Conservation (phyloP, 331 rosid genomes). For the Rosa hybrid region DNA sequence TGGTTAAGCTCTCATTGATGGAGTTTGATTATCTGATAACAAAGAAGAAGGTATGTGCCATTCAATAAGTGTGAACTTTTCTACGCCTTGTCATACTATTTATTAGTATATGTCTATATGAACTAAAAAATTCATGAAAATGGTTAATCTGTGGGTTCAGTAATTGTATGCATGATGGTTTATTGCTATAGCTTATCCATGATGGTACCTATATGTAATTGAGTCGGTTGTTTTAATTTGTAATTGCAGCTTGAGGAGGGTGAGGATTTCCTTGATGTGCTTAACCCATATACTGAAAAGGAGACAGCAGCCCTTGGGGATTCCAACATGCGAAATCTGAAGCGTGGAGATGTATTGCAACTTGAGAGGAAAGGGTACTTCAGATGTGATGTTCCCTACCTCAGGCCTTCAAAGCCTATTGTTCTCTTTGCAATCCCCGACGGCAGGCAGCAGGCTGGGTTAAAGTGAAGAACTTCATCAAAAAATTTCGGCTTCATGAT, state of each 20-base stretch:
- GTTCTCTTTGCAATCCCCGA: conserved; percentile 57
- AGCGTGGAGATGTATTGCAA: conserved; percentile 80
- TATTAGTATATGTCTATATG: neutral
- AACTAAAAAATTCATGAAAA: neutral
- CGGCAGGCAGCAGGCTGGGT: conserved; percentile 46
- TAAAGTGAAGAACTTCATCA: conserved; percentile 30
- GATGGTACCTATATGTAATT: neutral
- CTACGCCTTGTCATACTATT: neutral
- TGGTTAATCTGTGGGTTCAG: neutral
- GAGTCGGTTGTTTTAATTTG: conserved; percentile 9
- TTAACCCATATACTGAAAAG: conserved; percentile 78
- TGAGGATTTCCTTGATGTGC: conserved; percentile 72
- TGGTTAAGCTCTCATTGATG: conserved; percentile 67
- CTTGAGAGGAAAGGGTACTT: conserved; percentile 94
- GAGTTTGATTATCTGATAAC: conserved; percentile 89
- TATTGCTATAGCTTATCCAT: neutral
- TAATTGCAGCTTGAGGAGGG: conserved; percentile 86
- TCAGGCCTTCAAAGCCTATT: conserved; percentile 65
- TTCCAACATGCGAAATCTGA: conserved; percentile 58
- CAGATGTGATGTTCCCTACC: conserved; percentile 79
- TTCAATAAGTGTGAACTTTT: neutral
- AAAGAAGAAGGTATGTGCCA: conserved; percentile 76
- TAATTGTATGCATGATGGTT: neutral
- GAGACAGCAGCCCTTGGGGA: conserved; percentile 66
- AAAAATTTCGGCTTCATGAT: neutral